phyloP scores from a whole-genome alignment of 768 basidiomycete genomes.

The Suillus fuscotomentosus region DNA sequence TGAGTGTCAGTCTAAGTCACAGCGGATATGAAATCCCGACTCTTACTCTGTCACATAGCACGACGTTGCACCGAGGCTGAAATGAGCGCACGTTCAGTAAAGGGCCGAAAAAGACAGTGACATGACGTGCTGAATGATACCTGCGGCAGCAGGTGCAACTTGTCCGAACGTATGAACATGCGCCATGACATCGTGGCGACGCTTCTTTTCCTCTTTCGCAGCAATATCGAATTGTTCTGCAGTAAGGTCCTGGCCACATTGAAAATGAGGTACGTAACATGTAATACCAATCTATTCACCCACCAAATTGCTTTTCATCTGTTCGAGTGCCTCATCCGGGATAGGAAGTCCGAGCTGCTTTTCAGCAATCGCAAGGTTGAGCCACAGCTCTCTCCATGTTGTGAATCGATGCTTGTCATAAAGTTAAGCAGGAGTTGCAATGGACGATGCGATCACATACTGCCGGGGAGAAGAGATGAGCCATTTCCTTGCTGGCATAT shows the following conservation, averaged over 20 bases:
- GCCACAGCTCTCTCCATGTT: slow-evolving; percentile 95
- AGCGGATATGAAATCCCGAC: slow-evolving; percentile 1
- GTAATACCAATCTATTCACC: background rate
- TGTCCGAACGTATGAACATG: slow-evolving; percentile 97
- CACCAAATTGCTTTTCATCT: slow-evolving; percentile 94
- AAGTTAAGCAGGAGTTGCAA: background rate
- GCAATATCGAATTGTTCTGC: slow-evolving; percentile 90
- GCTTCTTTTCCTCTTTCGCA: slow-evolving; percentile 93
- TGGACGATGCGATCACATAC: slow-evolving; percentile 43
- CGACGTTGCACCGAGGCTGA: slow-evolving; percentile 91
- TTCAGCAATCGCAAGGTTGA: slow-evolving; percentile 94
- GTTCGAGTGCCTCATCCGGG: slow-evolving; percentile 84
- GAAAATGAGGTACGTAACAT: slow-evolving; percentile 7
- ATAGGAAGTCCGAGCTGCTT: slow-evolving; percentile 93
- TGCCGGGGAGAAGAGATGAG: slow-evolving; percentile 90
- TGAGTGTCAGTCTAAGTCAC: background rate
- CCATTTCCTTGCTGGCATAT: slow-evolving; percentile 99
- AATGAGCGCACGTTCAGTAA: slow-evolving; percentile 13
- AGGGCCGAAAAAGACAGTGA: slow-evolving; percentile 8
- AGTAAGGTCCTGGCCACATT: slow-evolving; percentile 63
- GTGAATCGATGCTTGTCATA: slow-evolving; percentile 79
- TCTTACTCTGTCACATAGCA: slow-evolving; percentile 98
- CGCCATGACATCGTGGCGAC: slow-evolving; percentile 99
- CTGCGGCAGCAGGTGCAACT: slow-evolving; percentile 91
- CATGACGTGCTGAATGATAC: slow-evolving; percentile 83